Conservation (phyloP, 495 filamentous ascomycete genomes). For the Hyaloscypha variabilis region DNA sequence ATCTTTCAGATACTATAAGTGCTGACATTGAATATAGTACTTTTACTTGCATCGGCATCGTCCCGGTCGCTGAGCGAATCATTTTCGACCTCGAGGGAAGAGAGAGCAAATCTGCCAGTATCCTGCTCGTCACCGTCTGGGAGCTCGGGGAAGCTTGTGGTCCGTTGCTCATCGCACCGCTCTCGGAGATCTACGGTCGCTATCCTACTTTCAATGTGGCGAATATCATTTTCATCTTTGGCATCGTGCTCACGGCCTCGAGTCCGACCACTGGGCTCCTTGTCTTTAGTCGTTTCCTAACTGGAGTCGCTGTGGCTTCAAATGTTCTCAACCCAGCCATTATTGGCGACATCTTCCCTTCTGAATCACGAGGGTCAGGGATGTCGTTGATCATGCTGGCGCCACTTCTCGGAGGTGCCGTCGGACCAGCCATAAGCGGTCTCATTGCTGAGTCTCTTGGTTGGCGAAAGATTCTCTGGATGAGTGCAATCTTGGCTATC, state of each 20-base stretch:
- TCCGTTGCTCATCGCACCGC: constrained; percentile 60
- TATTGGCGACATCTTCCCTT: constrained; percentile 58
- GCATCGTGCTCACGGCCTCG: constrained; percentile 46
- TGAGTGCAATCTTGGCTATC: constrained; percentile 49
- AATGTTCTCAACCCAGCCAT: constrained; percentile 62
- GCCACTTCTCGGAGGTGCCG: constrained; percentile 42
- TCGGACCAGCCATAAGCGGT: constrained; percentile 59
- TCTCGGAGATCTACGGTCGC: constrained; percentile 59
- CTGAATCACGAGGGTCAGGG: constrained; percentile 52
- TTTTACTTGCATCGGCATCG: constrained; percentile 57
- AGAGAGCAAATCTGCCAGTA: constrained; percentile 45
- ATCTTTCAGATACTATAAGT: background rate
- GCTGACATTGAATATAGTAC: constrained; percentile 41
- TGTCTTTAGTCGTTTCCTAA: constrained; percentile 50
- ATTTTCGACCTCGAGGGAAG: constrained; percentile 46
- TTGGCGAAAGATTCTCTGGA: constrained; percentile 61
- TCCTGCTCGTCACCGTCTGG: constrained; percentile 62
- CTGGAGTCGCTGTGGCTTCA: constrained; percentile 51
- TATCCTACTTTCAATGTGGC: constrained; percentile 54
- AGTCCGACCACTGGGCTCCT: constrained; percentile 43
- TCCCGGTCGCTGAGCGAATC: constrained; percentile 54
- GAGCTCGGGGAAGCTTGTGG: constrained; percentile 58
- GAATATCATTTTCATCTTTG: constrained; percentile 53
- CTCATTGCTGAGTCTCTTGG: constrained; percentile 51
- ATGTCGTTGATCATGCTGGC: constrained; percentile 52